phyloP scores from a whole-genome alignment of 1,139 yeast species.

The Yamadazyma spencermartinsiae region DNA sequence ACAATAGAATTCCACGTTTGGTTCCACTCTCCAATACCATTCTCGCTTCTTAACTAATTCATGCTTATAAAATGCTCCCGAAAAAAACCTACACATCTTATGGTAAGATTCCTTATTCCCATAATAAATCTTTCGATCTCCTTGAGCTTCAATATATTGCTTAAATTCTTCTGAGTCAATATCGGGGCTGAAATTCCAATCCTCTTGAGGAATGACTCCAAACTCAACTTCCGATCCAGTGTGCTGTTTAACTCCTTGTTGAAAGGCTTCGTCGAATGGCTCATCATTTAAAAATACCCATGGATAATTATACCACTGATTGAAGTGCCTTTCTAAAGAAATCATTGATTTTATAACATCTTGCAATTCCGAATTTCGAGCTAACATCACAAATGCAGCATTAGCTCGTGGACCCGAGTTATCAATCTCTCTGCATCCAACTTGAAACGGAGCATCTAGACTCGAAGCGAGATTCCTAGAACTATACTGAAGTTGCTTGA shows the following conservation, averaged over 20 bases:
- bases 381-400: slow-evolving; percentile 82
- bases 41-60: slow-evolving; percentile 65
- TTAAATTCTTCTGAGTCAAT: slow-evolving; percentile 36
- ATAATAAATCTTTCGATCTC: slow-evolving; percentile 78
- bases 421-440: slow-evolving; percentile 53
- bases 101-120: slow-evolving; percentile 80
- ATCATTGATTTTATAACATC: slow-evolving; percentile 70
- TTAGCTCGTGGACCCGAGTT: slow-evolving; percentile 46
- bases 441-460: slow-evolving; percentile 45
- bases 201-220: slow-evolving; percentile 61
- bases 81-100: slow-evolving; percentile 67
- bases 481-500: slow-evolving; percentile 10
- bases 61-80: slow-evolving; percentile 78
- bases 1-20: slow-evolving; percentile 84
- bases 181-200: slow-evolving; percentile 60
- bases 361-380: slow-evolving; percentile 70
- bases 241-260: slow-evolving; percentile 43
- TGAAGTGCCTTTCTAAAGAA: slow-evolving; percentile 80
- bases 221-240: slow-evolving; percentile 65
- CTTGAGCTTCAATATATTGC: slow-evolving; percentile 67
- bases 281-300: slow-evolving; percentile 85
- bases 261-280: slow-evolving; percentile 66
- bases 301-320: slow-evolving; percentile 88
- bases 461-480: slow-evolving; percentile 24
- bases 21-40: slow-evolving; percentile 97